Evolutionary conservation across 179 eudicot species (phyloP).

Genomic region (Beta corolliflora): DNA sequence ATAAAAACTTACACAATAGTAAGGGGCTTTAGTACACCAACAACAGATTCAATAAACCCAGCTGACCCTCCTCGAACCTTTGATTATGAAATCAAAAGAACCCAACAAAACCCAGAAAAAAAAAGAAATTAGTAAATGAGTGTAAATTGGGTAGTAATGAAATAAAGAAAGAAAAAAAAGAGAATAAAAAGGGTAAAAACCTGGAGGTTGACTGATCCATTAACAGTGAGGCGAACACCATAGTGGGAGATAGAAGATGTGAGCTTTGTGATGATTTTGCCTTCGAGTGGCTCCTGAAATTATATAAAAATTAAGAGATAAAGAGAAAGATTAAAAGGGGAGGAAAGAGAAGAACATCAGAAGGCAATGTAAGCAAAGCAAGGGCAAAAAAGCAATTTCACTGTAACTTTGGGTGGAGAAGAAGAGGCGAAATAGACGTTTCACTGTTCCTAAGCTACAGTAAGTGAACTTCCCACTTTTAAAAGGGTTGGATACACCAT

Average conservation of each 20-base stretch:
- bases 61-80: constrained; percentile 85
- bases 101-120: neutral
- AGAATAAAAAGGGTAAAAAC: constrained; percentile 21
- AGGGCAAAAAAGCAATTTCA: too few species aligned
- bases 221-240: constrained; percentile 54
- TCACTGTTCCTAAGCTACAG: too few species aligned
- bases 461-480: too few species aligned
- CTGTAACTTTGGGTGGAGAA: too few species aligned
- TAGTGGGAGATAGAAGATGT: constrained; percentile 56
- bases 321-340: neutral
- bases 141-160: neutral
- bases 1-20: constrained; percentile 47
- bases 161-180: neutral
- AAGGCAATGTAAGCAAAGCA: too few species aligned
- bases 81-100: neutral
- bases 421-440: too few species aligned
- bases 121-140: neutral
- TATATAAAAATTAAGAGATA: too few species aligned
- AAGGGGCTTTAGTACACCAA: constrained; percentile 73
- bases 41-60: constrained; percentile 70
- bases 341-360: too few species aligned
- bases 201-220: constrained; percentile 71
- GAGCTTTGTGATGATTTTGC: constrained; percentile 57
- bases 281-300: constrained; percentile 61
- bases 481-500: too few species aligned